Percentiles rank a stretch among this genome's conserved stretches.
Evolutionary conservation across 202 grass and related monocot genomes (phyloP).

Genomic region (Brachypodium distachyon): DNA sequence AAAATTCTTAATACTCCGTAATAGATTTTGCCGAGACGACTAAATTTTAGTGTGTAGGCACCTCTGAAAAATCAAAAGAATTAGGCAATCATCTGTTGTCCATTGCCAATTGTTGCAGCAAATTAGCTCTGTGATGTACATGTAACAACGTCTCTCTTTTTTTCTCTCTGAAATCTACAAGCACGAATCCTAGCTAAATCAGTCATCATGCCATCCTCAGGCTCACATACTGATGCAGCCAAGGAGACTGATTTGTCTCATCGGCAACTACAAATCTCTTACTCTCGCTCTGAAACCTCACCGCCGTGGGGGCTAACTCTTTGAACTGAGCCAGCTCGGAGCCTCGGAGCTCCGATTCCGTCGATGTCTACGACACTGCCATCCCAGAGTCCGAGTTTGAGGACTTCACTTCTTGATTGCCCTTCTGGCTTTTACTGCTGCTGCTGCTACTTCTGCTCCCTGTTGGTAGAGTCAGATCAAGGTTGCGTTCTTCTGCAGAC

Average conservation of each 20-base stretch:
- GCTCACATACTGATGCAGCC: slow-evolving; percentile 37
- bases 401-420: slow-evolving; percentile 10
- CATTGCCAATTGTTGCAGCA: neutral
- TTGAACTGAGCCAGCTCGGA: slow-evolving; percentile 21
- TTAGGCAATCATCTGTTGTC: neutral
- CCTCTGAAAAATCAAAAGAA: neutral
- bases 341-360: too few relatives aligned
- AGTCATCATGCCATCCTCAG: slow-evolving; percentile 18
- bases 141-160: neutral
- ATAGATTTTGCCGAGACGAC: neutral
- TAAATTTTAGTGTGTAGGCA: too few relatives aligned
- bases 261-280: slow-evolving; percentile 8
- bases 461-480: slow-evolving; percentile 36
- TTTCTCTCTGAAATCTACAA: slow-evolving; percentile 13
- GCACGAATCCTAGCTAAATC: neutral
- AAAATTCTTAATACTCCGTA: too few relatives aligned
- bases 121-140: slow-evolving; percentile 23
- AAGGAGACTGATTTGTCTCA: slow-evolving; percentile 17
- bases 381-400: slow-evolving; percentile 37
- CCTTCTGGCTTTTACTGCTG: neutral
- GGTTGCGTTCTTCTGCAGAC: slow-evolving; percentile 16
- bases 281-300: slow-evolving; percentile 15
- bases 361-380: slow-evolving; percentile 41
- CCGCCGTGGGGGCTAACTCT: neutral
- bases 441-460: slow-evolving; percentile 8